Percentiles rank a stretch among this genome's conserved stretches.
phyloP scores from a whole-genome alignment of 495 filamentous ascomycete genomes.

The Penicillium chermesinum region DNA sequence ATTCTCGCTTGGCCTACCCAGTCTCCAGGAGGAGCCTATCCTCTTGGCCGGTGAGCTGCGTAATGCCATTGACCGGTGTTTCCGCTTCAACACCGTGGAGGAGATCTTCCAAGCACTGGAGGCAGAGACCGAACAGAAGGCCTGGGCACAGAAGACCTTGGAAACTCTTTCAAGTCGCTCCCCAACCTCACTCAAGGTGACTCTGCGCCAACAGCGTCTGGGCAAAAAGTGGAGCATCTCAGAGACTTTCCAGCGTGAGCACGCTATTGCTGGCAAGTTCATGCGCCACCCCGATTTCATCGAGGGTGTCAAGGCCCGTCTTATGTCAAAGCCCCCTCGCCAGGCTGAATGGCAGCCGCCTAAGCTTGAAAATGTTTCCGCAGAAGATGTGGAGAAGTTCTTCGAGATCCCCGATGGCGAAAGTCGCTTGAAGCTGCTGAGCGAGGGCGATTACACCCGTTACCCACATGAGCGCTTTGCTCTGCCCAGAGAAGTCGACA shows the following conservation, averaged over 20 bases:
- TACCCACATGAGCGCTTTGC: constrained; percentile 65
- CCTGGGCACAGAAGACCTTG: constrained; percentile 74
- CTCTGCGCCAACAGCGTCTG: constrained; percentile 72
- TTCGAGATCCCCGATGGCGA: constrained; percentile 49
- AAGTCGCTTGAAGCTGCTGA: constrained; percentile 49
- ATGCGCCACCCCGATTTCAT: constrained; percentile 85
- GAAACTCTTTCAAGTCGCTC: constrained; percentile 66
- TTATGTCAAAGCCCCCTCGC: constrained; percentile 60
- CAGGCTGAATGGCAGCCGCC: constrained; percentile 67
- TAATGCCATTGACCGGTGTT: constrained; percentile 79
- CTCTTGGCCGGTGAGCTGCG: constrained; percentile 60
- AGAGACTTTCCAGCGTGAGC: constrained; percentile 77
- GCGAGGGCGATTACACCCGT: constrained; percentile 47
- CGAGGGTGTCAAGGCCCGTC: constrained; percentile 72
- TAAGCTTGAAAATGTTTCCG: constrained; percentile 55
- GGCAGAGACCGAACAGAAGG: constrained; percentile 47
- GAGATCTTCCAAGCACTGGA: constrained; percentile 65
- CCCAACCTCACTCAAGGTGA: constrained; percentile 77
- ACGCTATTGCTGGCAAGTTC: constrained; percentile 72
- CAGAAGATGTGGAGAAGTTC: constrained; percentile 49
- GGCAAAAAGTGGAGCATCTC: constrained; percentile 70
- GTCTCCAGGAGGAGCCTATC: constrained; percentile 56
- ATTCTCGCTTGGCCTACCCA: constrained; percentile 74
- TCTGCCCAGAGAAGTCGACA: constrained; percentile 70
- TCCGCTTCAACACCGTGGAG: constrained; percentile 58